Evolutionary conservation across 2,329 filamentous ascomycete genomes (phyloP).

Genomic region (Neoarthrinium moseri): DNA sequence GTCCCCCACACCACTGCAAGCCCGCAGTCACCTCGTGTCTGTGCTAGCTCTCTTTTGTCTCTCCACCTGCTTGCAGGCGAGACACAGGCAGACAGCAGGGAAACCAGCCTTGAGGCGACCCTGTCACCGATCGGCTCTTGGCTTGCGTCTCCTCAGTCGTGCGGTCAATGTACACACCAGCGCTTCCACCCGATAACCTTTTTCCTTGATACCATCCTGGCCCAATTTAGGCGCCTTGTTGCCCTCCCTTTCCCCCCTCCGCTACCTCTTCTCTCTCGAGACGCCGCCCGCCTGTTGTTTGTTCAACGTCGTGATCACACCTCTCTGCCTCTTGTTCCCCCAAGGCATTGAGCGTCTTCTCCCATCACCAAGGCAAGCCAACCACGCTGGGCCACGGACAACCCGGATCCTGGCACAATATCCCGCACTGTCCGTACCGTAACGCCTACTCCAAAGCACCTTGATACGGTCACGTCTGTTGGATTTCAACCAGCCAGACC

Average conservation of each 20-base stretch:
- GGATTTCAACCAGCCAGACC: too few relatives aligned
- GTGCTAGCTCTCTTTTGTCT: conserved; percentile 5
- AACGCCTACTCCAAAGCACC: too few relatives aligned
- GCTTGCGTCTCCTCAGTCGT: too few relatives aligned
- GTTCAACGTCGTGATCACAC: conserved; percentile 1
- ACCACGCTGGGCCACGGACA: too few relatives aligned
- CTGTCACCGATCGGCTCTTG: too few relatives aligned
- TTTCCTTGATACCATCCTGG: conserved; percentile 3
- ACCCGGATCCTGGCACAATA: too few relatives aligned
- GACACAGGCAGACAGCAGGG: conserved; percentile 1
- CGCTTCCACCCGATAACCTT: background rate
- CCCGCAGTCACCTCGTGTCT: conserved; percentile 6
- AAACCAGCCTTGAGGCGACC: too few relatives aligned
- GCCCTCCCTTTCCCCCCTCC: background rate
- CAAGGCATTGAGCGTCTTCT: conserved; percentile 2
- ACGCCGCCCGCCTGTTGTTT: background rate
- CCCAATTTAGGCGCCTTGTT: conserved; percentile 7
- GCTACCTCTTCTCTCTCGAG: conserved; percentile 5
- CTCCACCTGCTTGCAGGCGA: conserved; percentile 7
- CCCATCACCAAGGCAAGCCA: background rate
- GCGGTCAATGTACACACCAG: too few relatives aligned
- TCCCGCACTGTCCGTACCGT: too few relatives aligned
- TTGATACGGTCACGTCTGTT: too few relatives aligned
- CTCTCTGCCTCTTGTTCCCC: background rate
- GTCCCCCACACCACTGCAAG: conserved; percentile 4